These are phyloP conservation scores for Pleurotus giganteus DNA, from an alignment of 768 basidiomycete species.

Conservation along the genomic window DNA sequence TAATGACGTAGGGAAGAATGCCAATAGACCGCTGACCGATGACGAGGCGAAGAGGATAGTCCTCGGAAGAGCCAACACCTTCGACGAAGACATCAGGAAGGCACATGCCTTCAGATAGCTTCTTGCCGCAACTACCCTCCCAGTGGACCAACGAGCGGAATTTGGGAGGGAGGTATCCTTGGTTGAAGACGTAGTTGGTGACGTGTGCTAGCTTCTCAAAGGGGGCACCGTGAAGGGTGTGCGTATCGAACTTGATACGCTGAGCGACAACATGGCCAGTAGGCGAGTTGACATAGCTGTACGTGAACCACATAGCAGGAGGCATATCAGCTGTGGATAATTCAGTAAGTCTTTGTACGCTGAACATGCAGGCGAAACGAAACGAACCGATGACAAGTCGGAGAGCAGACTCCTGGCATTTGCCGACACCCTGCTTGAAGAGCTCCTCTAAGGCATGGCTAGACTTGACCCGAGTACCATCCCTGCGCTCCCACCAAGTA, in stretches of 20 bases:
- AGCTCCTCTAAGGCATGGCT: slow-evolving; percentile 34
- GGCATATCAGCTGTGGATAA: slow-evolving; percentile 39
- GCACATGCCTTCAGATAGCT: slow-evolving; percentile 22
- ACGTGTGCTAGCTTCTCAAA: slow-evolving; percentile 42
- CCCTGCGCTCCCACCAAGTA: slow-evolving; percentile 43
- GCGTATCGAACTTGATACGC: slow-evolving; percentile 36
- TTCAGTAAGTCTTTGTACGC: neutral
- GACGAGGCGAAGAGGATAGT: slow-evolving; percentile 32
- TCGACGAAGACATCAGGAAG: slow-evolving; percentile 25
- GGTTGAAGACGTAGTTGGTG: slow-evolving; percentile 45
- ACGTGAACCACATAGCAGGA: slow-evolving; percentile 42
- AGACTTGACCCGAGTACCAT: slow-evolving; percentile 34
- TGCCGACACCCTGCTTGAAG: slow-evolving; percentile 35
- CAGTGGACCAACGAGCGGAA: slow-evolving; percentile 38
- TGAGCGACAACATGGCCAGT: slow-evolving; percentile 34
- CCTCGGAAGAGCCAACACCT: slow-evolving; percentile 33
- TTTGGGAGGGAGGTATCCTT: slow-evolving; percentile 34
- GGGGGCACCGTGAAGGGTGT: slow-evolving; percentile 18
- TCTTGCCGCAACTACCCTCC: slow-evolving; percentile 35
- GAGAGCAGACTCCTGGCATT: slow-evolving; percentile 41
- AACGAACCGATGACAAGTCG: slow-evolving; percentile 44
- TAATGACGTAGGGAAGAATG: neutral
- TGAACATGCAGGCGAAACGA: neutral
- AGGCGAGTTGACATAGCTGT: slow-evolving; percentile 34
- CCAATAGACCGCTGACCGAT: slow-evolving; percentile 25